phyloP scores from a whole-genome alignment of 1,139 yeast species.

The Nematodospora anomalae region DNA sequence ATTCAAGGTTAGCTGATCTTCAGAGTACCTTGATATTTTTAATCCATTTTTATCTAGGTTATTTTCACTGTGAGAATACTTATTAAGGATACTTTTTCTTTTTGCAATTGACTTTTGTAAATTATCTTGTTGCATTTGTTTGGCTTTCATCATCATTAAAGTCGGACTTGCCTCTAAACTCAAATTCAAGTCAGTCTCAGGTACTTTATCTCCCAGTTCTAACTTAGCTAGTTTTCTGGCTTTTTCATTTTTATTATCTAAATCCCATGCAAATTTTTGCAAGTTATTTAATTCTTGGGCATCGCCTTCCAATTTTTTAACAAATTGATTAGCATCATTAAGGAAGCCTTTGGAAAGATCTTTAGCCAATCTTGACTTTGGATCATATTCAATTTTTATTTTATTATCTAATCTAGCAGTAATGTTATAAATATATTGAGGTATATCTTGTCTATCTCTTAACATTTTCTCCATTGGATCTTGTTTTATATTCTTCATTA shows the following conservation, averaged over 20 bases:
- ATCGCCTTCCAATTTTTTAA: conserved; percentile 51
- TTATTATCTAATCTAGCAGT: conserved; percentile 14
- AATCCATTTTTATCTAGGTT: conserved; percentile 14
- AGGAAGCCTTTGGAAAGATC: conserved; percentile 48
- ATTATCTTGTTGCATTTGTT: conserved; percentile 35
- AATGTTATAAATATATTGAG: conserved; percentile 36
- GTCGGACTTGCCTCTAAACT: conserved; percentile 64
- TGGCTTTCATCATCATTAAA: conserved; percentile 46
- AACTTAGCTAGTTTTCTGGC: conserved; percentile 16
- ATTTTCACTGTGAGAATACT: conserved; percentile 14
- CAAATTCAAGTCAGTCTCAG: conserved; percentile 37
- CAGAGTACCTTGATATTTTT: conserved; percentile 29
- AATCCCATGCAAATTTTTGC: conserved; percentile 57
- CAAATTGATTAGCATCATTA: conserved; percentile 54
- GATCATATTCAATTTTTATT: conserved; percentile 44
- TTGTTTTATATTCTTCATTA: conserved; percentile 31
- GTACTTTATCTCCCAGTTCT: conserved; percentile 10
- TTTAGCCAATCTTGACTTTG: conserved; percentile 54
- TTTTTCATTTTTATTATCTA: conserved; percentile 24
- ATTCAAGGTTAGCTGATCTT: conserved; percentile 37
- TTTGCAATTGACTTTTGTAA: conserved; percentile 24
- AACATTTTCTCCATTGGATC: conserved; percentile 39
- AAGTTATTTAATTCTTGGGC: conserved; percentile 48
- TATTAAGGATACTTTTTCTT: conserved; percentile 16
- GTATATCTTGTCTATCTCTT: conserved; percentile 54